Conservation (phyloP, 1,139 yeast genomes). For the Candida anutae region DNA sequence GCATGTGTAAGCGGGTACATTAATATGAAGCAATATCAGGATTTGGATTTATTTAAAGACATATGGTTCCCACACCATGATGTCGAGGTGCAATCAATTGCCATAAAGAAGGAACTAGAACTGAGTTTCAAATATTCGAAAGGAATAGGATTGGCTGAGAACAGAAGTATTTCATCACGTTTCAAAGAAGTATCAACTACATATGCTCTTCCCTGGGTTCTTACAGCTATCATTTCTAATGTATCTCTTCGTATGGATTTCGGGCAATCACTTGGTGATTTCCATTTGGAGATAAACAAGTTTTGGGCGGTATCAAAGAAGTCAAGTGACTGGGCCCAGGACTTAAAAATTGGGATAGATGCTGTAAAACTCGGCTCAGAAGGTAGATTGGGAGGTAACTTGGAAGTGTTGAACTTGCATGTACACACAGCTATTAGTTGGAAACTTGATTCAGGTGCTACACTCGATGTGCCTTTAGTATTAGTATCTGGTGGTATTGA, state of each 20-base stretch:
- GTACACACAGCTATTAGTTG: conserved; percentile 67
- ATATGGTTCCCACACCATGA: conserved; percentile 60
- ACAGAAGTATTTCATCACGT: conserved; percentile 41
- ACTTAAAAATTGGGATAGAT: conserved; percentile 54
- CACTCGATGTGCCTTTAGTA: conserved; percentile 58
- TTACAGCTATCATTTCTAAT: conserved; percentile 50
- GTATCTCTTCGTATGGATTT: conserved; percentile 57
- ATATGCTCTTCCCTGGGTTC: conserved; percentile 68
- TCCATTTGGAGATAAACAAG: conserved; percentile 46
- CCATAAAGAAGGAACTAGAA: conserved; percentile 4
- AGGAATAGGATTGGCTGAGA: conserved; percentile 18
- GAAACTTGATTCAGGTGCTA: conserved; percentile 39
- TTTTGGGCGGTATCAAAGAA: conserved; percentile 70
- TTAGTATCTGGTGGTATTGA: conserved; percentile 53
- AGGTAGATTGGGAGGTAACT: conserved; percentile 73
- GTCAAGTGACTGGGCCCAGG: conserved; percentile 65
- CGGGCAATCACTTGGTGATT: conserved; percentile 76
- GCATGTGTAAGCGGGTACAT: conserved; percentile 55
- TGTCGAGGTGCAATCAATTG: conserved; percentile 6
- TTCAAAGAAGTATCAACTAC: conserved; percentile 58
- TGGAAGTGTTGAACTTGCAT: conserved; percentile 43
- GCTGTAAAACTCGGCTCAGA: conserved; percentile 45
- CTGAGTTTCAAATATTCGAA: conserved; percentile 2
- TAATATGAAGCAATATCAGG: conserved; percentile 81
- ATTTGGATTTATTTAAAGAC: conserved; percentile 72